Conservation (phyloP, 78 protist genomes). For the Emiliania huxleyi region DNA sequence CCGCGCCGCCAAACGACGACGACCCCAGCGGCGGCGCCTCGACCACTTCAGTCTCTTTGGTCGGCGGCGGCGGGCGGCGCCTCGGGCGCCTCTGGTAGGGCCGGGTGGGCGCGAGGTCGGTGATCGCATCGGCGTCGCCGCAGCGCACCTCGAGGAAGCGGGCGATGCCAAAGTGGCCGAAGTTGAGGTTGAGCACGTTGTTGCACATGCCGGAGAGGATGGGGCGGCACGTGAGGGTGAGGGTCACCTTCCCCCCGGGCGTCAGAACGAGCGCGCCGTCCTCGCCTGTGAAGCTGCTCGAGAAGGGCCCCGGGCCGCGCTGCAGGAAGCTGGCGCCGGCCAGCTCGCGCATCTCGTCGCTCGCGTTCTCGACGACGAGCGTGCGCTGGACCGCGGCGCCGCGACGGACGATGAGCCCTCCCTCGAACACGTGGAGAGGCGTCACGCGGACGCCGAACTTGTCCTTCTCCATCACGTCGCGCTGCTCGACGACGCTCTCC, state of each 20-base stretch:
- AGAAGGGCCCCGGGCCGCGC: not conserved
- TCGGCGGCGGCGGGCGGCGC: not conserved
- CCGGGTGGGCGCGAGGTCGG: not conserved
- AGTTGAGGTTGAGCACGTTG: not conserved
- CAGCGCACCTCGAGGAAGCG: not conserved
- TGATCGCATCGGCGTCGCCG: not conserved
- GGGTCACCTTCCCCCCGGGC: not conserved
- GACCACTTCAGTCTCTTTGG: not conserved
- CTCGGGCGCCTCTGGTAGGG: not conserved
- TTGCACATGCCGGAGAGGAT: not conserved
- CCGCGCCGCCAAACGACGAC: not conserved
- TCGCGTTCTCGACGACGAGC: not conserved
- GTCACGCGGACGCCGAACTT: not conserved
- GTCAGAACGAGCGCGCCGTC: not conserved
- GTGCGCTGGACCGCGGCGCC: not conserved
- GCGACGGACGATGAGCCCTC: not conserved
- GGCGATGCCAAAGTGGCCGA: not conserved
- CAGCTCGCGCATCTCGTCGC: not conserved
- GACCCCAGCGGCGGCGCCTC: not conserved
- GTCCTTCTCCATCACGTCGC: not conserved
- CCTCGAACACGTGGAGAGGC: not conserved
- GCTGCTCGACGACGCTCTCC: not conserved
- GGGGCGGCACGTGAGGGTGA: not conserved
- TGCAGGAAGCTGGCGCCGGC: not conserved
- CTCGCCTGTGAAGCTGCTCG: not conserved